These are phyloP conservation scores for Gillenia trifoliata DNA, from an alignment of 306 rosid genomes.

Conservation along the genomic window DNA sequence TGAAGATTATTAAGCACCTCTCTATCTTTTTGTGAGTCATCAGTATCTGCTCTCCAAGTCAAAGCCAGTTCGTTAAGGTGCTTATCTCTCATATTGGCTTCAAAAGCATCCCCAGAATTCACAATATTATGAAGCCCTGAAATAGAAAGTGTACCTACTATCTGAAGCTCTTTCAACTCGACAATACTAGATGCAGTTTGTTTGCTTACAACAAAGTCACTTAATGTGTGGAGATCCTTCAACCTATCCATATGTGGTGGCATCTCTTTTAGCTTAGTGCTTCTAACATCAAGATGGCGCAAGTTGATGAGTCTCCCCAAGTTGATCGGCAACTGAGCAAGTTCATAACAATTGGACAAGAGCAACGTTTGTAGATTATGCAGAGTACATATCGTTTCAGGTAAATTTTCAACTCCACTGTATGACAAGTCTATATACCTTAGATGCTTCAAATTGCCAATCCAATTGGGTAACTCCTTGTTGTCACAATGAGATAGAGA, in stretches of 20 bases:
- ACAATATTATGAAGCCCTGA: constrained; percentile 15
- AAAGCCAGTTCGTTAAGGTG: neutral
- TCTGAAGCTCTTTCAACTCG: neutral
- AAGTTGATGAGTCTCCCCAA: constrained; percentile 18
- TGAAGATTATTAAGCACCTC: neutral
- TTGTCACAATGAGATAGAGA: neutral
- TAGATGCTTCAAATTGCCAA: constrained; percentile 6
- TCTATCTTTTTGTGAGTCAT: neutral
- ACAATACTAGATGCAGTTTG: neutral
- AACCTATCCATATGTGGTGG: constrained; percentile 5
- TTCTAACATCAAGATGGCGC: constrained; percentile 4
- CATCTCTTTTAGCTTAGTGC: neutral
- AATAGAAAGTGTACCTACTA: neutral
- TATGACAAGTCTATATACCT: constrained; percentile 8
- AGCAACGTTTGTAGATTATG: constrained; percentile 17
- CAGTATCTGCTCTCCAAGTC: neutral
- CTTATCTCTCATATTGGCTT: constrained; percentile 5
- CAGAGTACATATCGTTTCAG: neutral
- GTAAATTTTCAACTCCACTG: neutral
- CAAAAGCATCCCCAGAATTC: constrained; percentile 1
- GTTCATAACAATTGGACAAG: neutral
- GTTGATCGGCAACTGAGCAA: constrained; percentile 4
- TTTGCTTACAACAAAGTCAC: neutral
- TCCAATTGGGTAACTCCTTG: neutral
- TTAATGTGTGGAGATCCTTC: neutral